Conservation (phyloP, 2,329 filamentous ascomycete species). For the Incumbomyces delicatus region DNA sequence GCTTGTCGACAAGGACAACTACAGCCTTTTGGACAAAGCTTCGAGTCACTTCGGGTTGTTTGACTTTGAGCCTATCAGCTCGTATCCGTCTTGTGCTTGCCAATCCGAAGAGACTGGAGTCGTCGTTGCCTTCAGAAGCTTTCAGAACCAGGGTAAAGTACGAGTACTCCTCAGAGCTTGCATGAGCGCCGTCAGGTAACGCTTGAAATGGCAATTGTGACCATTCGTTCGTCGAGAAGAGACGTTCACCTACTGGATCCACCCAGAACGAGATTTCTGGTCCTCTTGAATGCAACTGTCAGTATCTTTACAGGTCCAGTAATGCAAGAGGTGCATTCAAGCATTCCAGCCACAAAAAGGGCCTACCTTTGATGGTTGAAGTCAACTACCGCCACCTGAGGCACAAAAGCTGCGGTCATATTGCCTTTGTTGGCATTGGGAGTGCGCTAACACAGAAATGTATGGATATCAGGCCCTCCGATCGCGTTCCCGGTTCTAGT, state of each 20-base stretch:
- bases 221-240: constrained; percentile 80
- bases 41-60: constrained; percentile 82
- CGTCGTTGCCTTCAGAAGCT: neutral
- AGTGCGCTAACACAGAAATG: too few species aligned
- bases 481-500: too few species aligned
- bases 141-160: constrained; percentile 80
- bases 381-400: constrained; percentile 69
- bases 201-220: constrained; percentile 91
- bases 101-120: constrained; percentile 85
- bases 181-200: constrained; percentile 86
- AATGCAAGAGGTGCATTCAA: neutral
- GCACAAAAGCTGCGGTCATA: constrained; percentile 26
- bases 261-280: constrained; percentile 94
- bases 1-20: constrained; percentile 85
- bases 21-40: constrained; percentile 97
- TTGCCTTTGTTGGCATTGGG: neutral
- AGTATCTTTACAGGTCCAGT: neutral
- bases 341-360: neutral
- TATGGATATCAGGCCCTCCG: too few species aligned
- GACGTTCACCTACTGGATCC: constrained; percentile 67
- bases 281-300: constrained; percentile 43
- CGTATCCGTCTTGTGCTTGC: constrained; percentile 90
- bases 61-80: constrained; percentile 62
- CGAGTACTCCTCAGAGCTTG: constrained; percentile 92
- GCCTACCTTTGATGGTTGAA: constrained; percentile 63